phyloP scores from a whole-genome alignment of 2,329 filamentous ascomycete genomes.

The Phialophora tarda region DNA sequence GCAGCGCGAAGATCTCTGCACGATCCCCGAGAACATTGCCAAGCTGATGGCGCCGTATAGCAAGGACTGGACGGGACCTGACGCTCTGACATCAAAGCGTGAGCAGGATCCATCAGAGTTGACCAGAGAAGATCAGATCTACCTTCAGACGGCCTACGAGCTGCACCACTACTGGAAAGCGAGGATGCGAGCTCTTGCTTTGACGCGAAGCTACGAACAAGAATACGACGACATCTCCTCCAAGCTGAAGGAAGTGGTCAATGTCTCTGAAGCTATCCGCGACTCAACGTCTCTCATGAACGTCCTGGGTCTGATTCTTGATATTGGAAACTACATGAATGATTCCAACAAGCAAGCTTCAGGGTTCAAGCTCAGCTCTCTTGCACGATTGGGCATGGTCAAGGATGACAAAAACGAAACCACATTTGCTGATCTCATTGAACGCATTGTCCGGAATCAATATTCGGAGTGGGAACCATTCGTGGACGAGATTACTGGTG shows the following conservation, averaged over 20 bases:
- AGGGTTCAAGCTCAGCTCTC: conserved; percentile 95
- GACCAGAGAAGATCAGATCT: conserved; percentile 94
- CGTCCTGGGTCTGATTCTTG: conserved; percentile 90
- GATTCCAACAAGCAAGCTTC: conserved; percentile 97
- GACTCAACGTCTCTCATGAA: conserved; percentile 95
- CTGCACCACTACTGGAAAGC: conserved; percentile 98
- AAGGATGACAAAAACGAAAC: conserved; percentile 99
- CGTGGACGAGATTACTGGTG: conserved; percentile 78
- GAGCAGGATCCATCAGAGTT: conserved; percentile 88
- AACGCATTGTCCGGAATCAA: conserved; percentile 93
- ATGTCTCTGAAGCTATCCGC: conserved; percentile 84
- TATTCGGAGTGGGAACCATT: conserved; percentile 96
- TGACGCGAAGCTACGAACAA: conserved; percentile 80
- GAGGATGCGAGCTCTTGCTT: conserved; percentile 84
- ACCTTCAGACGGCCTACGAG: conserved; percentile 89
- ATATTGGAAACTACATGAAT: conserved; percentile 99
- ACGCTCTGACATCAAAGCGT: conserved; percentile 75
- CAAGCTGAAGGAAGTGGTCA: conserved; percentile 84
- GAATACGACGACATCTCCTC: conserved; percentile 91
- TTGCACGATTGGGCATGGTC: conserved; percentile 92
- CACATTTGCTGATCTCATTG: conserved; percentile 91
- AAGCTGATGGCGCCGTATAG: conserved; percentile 95
- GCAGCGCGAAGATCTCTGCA: conserved; percentile 89
- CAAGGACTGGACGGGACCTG: conserved; percentile 92
- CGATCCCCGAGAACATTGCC: conserved; percentile 83